phyloP scores from a whole-genome alignment of 306 rosid species.

The Malus orientalis region DNA sequence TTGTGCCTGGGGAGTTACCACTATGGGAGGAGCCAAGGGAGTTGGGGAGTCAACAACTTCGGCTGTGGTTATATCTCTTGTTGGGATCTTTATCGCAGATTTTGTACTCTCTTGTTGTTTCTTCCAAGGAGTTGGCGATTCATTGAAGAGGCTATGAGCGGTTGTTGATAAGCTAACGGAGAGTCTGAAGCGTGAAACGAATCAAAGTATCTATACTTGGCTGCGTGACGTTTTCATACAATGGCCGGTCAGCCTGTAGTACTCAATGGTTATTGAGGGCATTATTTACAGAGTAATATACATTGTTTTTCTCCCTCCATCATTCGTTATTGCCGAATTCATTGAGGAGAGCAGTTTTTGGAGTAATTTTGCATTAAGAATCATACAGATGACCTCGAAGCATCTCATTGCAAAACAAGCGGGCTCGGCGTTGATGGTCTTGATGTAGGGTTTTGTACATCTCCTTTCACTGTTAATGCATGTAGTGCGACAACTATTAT shows the following conservation, averaged over 20 bases:
- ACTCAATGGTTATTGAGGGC: not conserved
- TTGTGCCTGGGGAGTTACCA: conserved; percentile 94
- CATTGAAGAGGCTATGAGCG: conserved; percentile 59
- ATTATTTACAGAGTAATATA: not conserved
- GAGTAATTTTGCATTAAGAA: not conserved
- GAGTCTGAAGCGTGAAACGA: not conserved
- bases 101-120: conserved; percentile 73
- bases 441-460: not conserved
- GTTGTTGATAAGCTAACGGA: conserved; percentile 6
- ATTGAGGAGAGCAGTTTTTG: not conserved
- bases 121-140: conserved; percentile 94
- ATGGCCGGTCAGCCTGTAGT: not conserved
- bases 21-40: conserved; percentile 92
- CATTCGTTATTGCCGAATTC: not conserved
- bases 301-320: too few species aligned
- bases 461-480: not conserved
- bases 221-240: not conserved
- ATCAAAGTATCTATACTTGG: not conserved
- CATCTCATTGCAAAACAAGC: not conserved
- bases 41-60: conserved; percentile 96
- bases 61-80: conserved; percentile 92
- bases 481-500: too few species aligned
- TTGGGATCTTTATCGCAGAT: conserved; percentile 89
- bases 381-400: not conserved
- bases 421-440: not conserved